phyloP scores from a whole-genome alignment of 768 basidiomycete genomes.

The Serendipita sp. region DNA sequence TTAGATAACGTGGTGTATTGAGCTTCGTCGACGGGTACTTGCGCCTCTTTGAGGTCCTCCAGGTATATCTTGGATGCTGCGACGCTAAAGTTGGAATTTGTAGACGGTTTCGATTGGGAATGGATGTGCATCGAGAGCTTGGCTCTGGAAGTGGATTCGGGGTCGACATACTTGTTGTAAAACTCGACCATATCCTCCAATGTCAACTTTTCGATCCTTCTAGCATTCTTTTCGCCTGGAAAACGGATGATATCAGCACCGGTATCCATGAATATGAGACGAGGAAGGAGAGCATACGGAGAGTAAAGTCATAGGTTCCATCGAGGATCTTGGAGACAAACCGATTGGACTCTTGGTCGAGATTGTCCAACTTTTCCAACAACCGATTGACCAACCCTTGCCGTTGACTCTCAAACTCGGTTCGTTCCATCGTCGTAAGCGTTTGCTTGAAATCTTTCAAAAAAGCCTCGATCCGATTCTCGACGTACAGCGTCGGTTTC shows the following conservation, averaged over 20 bases:
- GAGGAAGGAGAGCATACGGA: slow-evolving; percentile 38
- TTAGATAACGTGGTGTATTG: slow-evolving; percentile 38
- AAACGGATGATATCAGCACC: neutral
- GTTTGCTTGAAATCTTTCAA: slow-evolving; percentile 52
- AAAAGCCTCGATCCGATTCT: slow-evolving; percentile 79
- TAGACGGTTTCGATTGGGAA: slow-evolving; percentile 41
- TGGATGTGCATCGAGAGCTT: slow-evolving; percentile 75
- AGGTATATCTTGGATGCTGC: slow-evolving; percentile 50
- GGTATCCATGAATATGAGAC: no score
- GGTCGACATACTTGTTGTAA: slow-evolving; percentile 55
- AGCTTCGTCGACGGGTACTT: slow-evolving; percentile 33
- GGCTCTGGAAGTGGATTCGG: slow-evolving; percentile 46
- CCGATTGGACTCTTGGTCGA: slow-evolving; percentile 57
- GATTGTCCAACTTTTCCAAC: slow-evolving; percentile 77
- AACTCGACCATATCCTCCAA: slow-evolving; percentile 61
- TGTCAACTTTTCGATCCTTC: slow-evolving; percentile 41
- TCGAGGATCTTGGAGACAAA: slow-evolving; percentile 58
- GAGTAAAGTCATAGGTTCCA: slow-evolving; percentile 74
- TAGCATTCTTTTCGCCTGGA: slow-evolving; percentile 58
- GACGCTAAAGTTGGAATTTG: slow-evolving; percentile 34
- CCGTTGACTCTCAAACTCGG: slow-evolving; percentile 67
- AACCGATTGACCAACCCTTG: slow-evolving; percentile 60
- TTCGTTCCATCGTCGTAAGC: slow-evolving; percentile 51
- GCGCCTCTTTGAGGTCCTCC: slow-evolving; percentile 29
- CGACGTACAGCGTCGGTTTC: slow-evolving; percentile 59